Conservation (phyloP, 371 early-diverging fungal genomes). For the Mucor indicus region DNA sequence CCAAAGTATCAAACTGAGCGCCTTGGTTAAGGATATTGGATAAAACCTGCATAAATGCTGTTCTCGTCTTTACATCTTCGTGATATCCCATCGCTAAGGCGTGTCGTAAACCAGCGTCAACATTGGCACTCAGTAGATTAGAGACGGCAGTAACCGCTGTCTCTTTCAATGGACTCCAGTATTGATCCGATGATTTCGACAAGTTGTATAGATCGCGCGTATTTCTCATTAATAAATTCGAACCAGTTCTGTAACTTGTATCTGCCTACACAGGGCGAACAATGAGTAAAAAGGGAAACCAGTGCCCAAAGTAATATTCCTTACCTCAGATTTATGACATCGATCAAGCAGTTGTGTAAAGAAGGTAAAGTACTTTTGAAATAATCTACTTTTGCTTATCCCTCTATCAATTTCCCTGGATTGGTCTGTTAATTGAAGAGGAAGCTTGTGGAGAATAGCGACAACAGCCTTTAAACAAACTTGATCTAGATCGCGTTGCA, state of each 20-base stretch:
- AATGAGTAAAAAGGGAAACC: too few relatives aligned
- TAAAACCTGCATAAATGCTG: slow-evolving; percentile 88
- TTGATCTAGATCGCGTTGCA: slow-evolving; percentile 76
- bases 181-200: slow-evolving; percentile 33
- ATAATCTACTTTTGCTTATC: slow-evolving; percentile 68
- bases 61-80: slow-evolving; percentile 81
- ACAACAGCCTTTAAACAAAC: slow-evolving; percentile 82
- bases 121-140: slow-evolving; percentile 85
- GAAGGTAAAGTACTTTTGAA: slow-evolving; percentile 81
- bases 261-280: too few relatives aligned
- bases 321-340: slow-evolving; percentile 61
- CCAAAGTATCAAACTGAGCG: slow-evolving; percentile 78
- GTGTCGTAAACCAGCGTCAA: slow-evolving; percentile 83
- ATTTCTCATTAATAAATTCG: slow-evolving; percentile 25
- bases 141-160: slow-evolving; percentile 81
- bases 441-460: slow-evolving; percentile 70
- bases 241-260: background rate
- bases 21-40: slow-evolving; percentile 86
- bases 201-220: slow-evolving; percentile 33
- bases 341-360: slow-evolving; percentile 83
- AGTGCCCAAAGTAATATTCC: too few relatives aligned
- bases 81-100: slow-evolving; percentile 89
- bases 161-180: slow-evolving; percentile 70
- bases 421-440: slow-evolving; percentile 70
- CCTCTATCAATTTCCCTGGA: slow-evolving; percentile 53